Base-by-base conservation (phyloP, 1,284 basidiomycete species). In the Malassezia furfur region DNA sequence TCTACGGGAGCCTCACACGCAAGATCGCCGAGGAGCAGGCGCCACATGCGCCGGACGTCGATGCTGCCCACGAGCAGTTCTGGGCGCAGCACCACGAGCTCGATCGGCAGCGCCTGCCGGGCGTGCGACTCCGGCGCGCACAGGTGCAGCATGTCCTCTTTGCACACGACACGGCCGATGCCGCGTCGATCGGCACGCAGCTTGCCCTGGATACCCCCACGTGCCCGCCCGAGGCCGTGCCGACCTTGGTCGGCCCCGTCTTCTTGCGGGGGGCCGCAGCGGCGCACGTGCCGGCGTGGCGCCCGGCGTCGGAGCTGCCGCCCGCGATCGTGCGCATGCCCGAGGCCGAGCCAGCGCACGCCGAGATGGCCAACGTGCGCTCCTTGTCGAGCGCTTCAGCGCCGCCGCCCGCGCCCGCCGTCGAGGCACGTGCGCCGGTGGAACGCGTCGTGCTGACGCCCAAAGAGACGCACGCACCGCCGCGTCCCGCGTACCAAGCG, bases 121-220 rank as follows among this genome's bases (percentile, higher is more conserved):
- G 67, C 32, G 64, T 67, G 15, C 60, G 65, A 14, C 43, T 70
- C 22, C 60, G 67, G 7, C 37, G 59, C 11, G 58, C 65, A 34
- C 67, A 70, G 49, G 65, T 62, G 17, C 51, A 62, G 19, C 65
- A 63, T 30, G 58, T 67, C n/a, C 32, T 67, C n/a, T 67, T 64
- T 38, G 61, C 64, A 45, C 49, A 47, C 5, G 32, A 19, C 21
- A 17, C 31, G 10, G 19, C 15, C 17, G 14, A 34, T 3, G 12
- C 37, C 2, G 48, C 9, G 5, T 39, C 4, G 6, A 50, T 37
- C 3, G 47, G 39, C 3, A n/a, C 19, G 8, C 28, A 47, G 32
- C 30, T 47, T n/a, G 19, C 31, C 12, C 15, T 47, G 12, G 45
- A 19, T 9, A 28, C 45, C 28, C 45, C 45, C 8, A n/a, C 21